A percentile compares a stretch with the other conserved stretches of the same genome.
phyloP scores from a whole-genome alignment of 1,284 basidiomycete genomes.

The Nidula niveotomentosa region DNA sequence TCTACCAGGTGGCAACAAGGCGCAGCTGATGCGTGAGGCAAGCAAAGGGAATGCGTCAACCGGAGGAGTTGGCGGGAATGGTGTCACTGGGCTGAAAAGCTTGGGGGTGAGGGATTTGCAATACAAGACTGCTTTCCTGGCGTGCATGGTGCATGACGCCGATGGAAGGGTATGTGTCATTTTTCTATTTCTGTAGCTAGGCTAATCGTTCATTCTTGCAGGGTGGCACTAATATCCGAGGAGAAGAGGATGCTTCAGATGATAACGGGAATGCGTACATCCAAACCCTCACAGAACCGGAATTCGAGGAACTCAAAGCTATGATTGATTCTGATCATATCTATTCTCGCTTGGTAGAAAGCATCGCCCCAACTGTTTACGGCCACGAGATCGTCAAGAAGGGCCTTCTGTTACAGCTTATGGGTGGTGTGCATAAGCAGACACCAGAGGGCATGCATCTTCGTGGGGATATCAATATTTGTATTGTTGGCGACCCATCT shows the following conservation, averaged over 20 bases:
- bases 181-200: neutral
- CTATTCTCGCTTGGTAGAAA: conserved; percentile 90
- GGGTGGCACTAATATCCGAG: conserved; percentile 84
- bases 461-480: conserved; percentile 98
- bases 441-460: conserved; percentile 96
- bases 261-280: conserved; percentile 82
- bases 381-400: conserved; percentile 99
- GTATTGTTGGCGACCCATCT: conserved; percentile 96
- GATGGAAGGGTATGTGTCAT: conserved; percentile 72
- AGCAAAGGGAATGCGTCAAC: conserved; percentile 63
- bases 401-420: conserved; percentile 94
- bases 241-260: conserved; percentile 81
- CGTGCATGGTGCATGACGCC: conserved; percentile 95
- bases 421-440: conserved; percentile 99
- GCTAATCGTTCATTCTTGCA: conserved; percentile 24
- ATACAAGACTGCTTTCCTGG: conserved; percentile 98
- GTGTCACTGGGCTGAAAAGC: conserved; percentile 93
- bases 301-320: conserved; percentile 90
- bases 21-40: conserved; percentile 89
- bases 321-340: conserved; percentile 97
- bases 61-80: conserved; percentile 77
- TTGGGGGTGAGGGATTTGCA: conserved; percentile 95
- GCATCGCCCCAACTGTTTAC: conserved; percentile 98
- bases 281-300: conserved; percentile 87
- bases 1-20: conserved; percentile 90